Evolutionary conservation across 208 protist species (phyloP).

Genomic region (Acanthamoeba sp.): DNA sequence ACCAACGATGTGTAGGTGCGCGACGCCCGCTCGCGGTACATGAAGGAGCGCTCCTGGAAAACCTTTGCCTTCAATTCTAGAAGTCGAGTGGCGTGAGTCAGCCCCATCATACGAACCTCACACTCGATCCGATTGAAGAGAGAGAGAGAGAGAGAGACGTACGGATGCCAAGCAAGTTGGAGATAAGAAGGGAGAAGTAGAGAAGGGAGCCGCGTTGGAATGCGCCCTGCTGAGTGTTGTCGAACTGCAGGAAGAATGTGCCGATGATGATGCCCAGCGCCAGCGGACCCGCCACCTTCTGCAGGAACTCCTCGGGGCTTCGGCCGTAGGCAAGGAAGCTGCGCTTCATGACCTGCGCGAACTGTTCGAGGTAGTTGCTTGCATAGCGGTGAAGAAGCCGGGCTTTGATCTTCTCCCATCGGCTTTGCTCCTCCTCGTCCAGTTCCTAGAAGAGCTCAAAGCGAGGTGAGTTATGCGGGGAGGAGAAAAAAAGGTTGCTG

Average conservation of each 20-base stretch:
- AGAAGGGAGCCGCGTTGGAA: not conserved
- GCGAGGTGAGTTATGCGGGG: too few species aligned
- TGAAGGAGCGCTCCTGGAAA: not conserved
- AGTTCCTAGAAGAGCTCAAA: too few species aligned
- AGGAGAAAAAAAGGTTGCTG: too few species aligned
- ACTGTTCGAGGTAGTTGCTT: not conserved
- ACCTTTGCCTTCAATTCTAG: not conserved
- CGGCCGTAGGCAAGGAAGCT: not conserved
- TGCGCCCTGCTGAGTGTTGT: not conserved
- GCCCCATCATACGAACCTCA: too few species aligned
- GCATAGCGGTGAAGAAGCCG: slow-evolving; percentile 3
- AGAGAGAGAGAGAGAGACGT: not conserved
- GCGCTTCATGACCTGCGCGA: not conserved
- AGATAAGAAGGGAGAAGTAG: slow-evolving; percentile 13
- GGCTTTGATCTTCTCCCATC: slow-evolving; percentile 18
- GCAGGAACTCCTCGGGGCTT: not conserved
- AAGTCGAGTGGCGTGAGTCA: not conserved
- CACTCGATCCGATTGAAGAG: not conserved
- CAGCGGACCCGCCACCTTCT: not conserved
- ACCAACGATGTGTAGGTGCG: slow-evolving; percentile 3
- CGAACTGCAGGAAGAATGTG: slow-evolving; percentile 1
- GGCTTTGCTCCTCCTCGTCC: not conserved
- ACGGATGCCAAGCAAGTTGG: slow-evolving; percentile 17
- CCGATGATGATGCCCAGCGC: slow-evolving; percentile 31
- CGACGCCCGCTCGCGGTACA: not conserved